Percentiles rank a stretch among this genome's conserved stretches.
These are phyloP conservation scores for Phalaenopsis aphrodite DNA, from an alignment of 106 monocot species.

Conservation along the genomic window DNA sequence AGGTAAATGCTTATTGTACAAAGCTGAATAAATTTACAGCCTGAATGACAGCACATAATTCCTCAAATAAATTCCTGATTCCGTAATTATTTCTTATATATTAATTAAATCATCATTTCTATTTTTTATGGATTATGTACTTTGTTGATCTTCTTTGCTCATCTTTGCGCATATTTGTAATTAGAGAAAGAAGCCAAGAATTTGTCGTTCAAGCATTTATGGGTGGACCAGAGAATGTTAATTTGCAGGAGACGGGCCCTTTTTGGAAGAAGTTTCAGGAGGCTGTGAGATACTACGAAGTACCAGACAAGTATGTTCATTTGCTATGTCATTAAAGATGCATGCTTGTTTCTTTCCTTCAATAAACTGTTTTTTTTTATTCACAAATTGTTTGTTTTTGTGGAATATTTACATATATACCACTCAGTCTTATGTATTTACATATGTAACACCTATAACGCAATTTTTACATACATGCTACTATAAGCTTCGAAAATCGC, in stretches of 20 bases:
- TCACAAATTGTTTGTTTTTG: not conserved
- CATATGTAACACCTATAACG: too few species aligned
- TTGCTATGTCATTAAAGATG: not conserved
- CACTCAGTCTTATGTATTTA: too few species aligned
- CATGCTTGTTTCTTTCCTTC: not conserved
- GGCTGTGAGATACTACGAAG: conserved; percentile 40
- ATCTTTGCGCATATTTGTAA: not conserved
- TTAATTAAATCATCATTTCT: conserved; percentile 1
- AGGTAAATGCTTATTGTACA: conserved; percentile 41
- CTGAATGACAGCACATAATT: not conserved
- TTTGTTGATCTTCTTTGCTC: not conserved
- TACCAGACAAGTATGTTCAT: conserved; percentile 37
- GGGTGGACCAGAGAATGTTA: conserved; percentile 78
- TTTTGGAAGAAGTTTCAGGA: conserved; percentile 64
- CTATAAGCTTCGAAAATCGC: too few species aligned
- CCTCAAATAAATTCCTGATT: not conserved
- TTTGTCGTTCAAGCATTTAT: conserved; percentile 89
- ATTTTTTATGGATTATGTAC: not conserved
- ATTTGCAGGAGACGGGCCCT: conserved; percentile 70
- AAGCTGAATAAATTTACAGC: not conserved
- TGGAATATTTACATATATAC: too few species aligned
- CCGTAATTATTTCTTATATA: not conserved
- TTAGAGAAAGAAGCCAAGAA: conserved; percentile 62
- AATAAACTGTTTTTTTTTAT: not conserved
- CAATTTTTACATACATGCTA: too few species aligned